Evolutionary conservation across 1,284 basidiomycete genomes (phyloP).

Genomic region (Ustilago lituana): DNA sequence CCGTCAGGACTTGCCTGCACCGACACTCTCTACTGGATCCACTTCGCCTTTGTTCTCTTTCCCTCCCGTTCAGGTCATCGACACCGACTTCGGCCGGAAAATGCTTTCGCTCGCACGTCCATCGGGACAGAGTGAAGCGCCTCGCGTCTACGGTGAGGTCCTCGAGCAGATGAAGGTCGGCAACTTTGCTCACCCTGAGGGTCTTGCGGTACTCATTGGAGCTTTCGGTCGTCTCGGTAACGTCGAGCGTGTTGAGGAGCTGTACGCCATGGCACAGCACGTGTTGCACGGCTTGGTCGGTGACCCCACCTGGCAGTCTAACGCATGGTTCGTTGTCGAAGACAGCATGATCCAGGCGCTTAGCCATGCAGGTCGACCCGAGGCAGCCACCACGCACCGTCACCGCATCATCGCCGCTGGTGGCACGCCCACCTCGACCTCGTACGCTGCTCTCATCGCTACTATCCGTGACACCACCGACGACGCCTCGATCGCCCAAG

Average conservation of each 20-base stretch:
- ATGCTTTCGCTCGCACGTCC: conserved; percentile 20
- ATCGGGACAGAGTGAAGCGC: conserved; percentile 20
- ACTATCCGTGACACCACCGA: conserved; percentile 66
- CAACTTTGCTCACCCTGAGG: conserved; percentile 52
- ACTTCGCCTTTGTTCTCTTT: conserved; percentile 15
- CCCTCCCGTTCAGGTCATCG: conserved; percentile 53
- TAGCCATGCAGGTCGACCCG: conserved; percentile 57
- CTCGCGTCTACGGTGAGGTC: conserved; percentile 33
- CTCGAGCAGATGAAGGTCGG: conserved; percentile 39
- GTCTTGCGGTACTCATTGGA: conserved; percentile 53
- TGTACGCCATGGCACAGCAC: conserved; percentile 69
- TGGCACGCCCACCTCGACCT: conserved; percentile 51
- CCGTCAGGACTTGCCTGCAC: conserved; percentile 30
- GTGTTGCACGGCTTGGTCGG: conserved; percentile 46
- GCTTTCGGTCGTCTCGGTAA: conserved; percentile 70
- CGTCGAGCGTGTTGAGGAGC: conserved; percentile 70
- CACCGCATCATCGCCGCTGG: conserved; percentile 61
- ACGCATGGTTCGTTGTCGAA: conserved; percentile 67
- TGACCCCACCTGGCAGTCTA: conserved; percentile 65
- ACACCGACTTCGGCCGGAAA: conserved; percentile 49
- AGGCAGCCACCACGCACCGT: conserved; percentile 55
- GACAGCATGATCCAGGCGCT: conserved; percentile 63
- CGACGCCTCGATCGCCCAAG: conserved; percentile 64
- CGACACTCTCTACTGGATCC: conserved; percentile 14
- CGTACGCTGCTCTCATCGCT: conserved; percentile 65